Evolutionary conservation across 1,139 yeast genomes (phyloP).

Genomic region (Debaryomyces psychrophilus): DNA sequence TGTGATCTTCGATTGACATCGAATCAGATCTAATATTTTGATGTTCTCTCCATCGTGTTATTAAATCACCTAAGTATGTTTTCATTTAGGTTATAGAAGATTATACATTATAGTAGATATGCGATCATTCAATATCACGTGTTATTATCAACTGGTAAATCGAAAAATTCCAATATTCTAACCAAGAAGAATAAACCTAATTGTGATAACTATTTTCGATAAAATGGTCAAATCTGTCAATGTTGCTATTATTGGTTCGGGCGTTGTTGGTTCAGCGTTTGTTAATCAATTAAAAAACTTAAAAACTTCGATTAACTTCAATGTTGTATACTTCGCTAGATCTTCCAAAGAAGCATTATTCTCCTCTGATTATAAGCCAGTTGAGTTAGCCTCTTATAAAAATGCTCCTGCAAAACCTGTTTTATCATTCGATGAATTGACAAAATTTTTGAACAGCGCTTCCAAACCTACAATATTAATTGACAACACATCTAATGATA

Average conservation of each 20-base stretch:
- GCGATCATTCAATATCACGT: background rate
- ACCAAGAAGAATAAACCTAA: background rate
- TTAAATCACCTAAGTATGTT: no score
- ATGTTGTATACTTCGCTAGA: constrained; percentile 80
- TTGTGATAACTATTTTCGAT: background rate
- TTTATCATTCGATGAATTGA: constrained; percentile 58
- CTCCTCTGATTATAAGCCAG: constrained; percentile 69
- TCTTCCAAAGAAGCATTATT: constrained; percentile 66
- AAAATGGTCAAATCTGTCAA: constrained; percentile 63
- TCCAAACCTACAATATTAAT: constrained; percentile 79
- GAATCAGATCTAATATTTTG: no score
- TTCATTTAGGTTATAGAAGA: background rate
- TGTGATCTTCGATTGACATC: no score
- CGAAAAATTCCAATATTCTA: constrained; percentile 1
- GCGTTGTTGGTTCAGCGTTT: constrained; percentile 94
- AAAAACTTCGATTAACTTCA: constrained; percentile 59
- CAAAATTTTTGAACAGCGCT: constrained; percentile 64
- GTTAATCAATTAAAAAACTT: constrained; percentile 66
- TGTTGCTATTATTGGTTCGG: constrained; percentile 86
- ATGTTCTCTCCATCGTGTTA: no score
- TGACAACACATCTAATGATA: constrained; percentile 88
- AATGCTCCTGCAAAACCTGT: constrained; percentile 54
- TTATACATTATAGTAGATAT: background rate
- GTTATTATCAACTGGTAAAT: constrained; percentile 1
- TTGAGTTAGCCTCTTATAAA: constrained; percentile 65